phyloP scores from a whole-genome alignment of 164 flowering plant genomes.

The Magnolia changhungtana region DNA sequence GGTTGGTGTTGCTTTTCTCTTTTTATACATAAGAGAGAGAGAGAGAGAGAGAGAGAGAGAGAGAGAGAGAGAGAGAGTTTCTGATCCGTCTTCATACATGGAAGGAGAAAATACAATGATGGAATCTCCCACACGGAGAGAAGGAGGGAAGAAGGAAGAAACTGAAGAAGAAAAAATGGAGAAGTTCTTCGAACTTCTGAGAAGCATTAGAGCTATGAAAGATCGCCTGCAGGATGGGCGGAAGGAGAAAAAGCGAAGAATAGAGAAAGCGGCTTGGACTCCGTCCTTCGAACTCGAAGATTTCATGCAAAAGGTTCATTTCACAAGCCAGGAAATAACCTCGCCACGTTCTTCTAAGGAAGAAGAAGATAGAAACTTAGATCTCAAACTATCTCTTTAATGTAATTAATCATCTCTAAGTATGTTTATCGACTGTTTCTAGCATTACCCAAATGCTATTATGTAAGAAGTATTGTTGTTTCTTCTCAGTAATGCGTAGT shows the following conservation, averaged over 20 bases:
- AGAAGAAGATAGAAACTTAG: neutral
- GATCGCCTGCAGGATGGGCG: neutral
- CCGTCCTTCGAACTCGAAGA: constrained; percentile 5
- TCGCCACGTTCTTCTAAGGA: neutral
- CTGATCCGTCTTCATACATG: neutral
- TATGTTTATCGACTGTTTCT: too few relatives aligned
- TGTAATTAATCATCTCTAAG: neutral
- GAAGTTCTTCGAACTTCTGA: constrained; percentile 2
- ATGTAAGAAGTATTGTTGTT: too few relatives aligned
- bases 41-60: neutral
- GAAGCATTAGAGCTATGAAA: constrained; percentile 3
- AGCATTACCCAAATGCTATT: too few relatives aligned
- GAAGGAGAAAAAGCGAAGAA: neutral
- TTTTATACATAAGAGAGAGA: too few relatives aligned
- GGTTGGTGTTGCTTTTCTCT: neutral
- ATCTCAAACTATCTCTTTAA: constrained; percentile 6
- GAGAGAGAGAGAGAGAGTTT: neutral
- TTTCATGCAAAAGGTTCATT: neutral
- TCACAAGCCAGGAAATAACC: neutral
- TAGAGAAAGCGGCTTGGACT: constrained; percentile 4
- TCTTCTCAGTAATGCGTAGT: too few relatives aligned
- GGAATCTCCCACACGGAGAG: neutral
- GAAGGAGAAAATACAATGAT: neutral
- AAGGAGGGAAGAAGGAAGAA: neutral
- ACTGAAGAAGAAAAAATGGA: constrained; percentile 5